Percentiles rank a stretch among this genome's conserved stretches.
phyloP scores from a whole-genome alignment of 129 eudicot species.

The Scalesia atractyloides region DNA sequence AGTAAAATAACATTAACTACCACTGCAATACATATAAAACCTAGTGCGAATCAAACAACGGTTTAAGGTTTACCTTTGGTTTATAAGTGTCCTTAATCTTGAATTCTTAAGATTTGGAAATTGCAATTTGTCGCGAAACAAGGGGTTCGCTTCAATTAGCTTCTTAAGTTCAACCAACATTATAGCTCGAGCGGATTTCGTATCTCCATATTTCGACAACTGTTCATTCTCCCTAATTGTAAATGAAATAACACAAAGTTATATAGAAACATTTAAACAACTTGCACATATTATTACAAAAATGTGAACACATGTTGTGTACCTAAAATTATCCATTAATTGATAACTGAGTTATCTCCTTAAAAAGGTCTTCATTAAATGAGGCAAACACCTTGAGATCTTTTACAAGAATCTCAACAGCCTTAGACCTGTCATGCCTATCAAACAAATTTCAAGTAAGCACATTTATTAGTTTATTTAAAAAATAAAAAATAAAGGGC shows the following conservation, averaged over 20 bases:
- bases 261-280: not conserved
- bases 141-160: constrained; percentile 90
- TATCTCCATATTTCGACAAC: constrained; percentile 88
- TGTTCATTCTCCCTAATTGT: constrained; percentile 80
- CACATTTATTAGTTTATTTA: constrained; percentile 6
- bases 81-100: constrained; percentile 78
- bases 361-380: constrained; percentile 86
- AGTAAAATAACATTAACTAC: constrained; percentile 20
- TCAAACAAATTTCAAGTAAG: constrained; percentile 20
- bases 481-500: too few species aligned
- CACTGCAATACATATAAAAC: not conserved
- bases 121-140: constrained; percentile 85
- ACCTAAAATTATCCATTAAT: constrained; percentile 89
- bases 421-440: constrained; percentile 87
- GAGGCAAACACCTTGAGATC: constrained; percentile 94
- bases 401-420: constrained; percentile 84
- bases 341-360: constrained; percentile 87
- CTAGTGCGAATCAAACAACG: not conserved
- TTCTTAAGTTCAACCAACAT: constrained; percentile 93
- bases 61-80: constrained; percentile 60
- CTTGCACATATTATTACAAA: not conserved
- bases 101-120: constrained; percentile 85
- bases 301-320: constrained; percentile 11
- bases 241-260: not conserved
- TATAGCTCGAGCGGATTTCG: constrained; percentile 85